These are phyloP conservation scores for Botrytis medusae DNA, from an alignment of 2,329 filamentous ascomycete genomes.

Conservation along the genomic window DNA sequence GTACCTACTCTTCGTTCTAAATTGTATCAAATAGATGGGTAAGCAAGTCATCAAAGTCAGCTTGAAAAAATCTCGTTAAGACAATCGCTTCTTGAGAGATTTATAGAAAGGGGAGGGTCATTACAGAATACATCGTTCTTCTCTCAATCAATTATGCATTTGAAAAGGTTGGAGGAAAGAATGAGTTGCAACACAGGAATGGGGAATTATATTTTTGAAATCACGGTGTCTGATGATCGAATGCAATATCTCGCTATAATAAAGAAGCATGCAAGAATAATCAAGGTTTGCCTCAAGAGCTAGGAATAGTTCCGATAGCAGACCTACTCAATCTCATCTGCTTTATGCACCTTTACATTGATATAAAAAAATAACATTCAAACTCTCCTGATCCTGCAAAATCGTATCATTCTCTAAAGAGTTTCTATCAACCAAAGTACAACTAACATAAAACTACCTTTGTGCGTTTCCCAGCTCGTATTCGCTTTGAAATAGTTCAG, in stretches of 20 bases:
- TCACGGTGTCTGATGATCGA: too few species aligned
- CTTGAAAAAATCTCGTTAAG: background rate
- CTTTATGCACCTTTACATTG: background rate
- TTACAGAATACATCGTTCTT: background rate
- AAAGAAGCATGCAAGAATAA: too few species aligned
- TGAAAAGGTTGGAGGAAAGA: too few species aligned
- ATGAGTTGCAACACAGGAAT: too few species aligned
- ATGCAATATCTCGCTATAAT: too few species aligned
- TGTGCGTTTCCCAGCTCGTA: background rate
- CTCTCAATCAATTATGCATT: too few species aligned
- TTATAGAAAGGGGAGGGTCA: background rate
- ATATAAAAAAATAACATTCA: constrained; percentile 4
- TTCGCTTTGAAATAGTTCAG: background rate
- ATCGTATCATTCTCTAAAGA: background rate
- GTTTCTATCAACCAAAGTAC: background rate
- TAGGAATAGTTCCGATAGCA: too few species aligned
- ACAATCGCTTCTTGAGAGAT: background rate
- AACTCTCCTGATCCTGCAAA: background rate
- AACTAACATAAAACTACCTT: background rate
- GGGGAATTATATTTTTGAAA: too few species aligned
- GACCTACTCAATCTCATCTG: background rate
- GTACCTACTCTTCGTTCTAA: background rate
- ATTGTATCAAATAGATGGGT: background rate
- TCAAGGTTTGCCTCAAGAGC: too few species aligned
- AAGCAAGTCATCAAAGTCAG: background rate